These are phyloP conservation scores for Gaultheria prostrata DNA, from an alignment of 148 eudicot genomes.

Conservation along the genomic window DNA sequence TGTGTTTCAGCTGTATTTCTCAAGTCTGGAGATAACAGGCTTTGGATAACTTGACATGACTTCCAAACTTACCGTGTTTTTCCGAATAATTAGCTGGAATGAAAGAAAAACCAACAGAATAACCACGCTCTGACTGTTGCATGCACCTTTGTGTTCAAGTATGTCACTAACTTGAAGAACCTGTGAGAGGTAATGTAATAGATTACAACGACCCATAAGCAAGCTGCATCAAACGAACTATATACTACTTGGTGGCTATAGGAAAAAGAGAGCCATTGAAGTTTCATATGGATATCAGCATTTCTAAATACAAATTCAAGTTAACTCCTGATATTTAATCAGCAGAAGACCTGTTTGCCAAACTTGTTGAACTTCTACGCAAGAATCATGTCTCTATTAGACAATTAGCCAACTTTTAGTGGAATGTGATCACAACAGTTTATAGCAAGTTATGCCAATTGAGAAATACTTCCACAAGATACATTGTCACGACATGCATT, in stretches of 20 bases:
- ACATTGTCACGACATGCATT: not conserved
- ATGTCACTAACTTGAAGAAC: slow-evolving; percentile 88
- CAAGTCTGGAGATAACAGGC: not conserved
- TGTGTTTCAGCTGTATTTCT: not conserved
- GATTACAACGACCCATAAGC: slow-evolving; percentile 11
- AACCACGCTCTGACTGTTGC: slow-evolving; percentile 69
- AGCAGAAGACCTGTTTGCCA: no score
- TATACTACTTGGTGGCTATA: not conserved
- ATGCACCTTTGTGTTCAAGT: slow-evolving; percentile 82
- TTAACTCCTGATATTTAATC: not conserved
- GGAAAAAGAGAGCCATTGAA: not conserved
- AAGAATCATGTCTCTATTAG: not conserved
- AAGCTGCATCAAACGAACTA: slow-evolving; percentile 7
- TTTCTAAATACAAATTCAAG: not conserved
- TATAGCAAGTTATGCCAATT: not conserved
- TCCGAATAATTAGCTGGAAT: slow-evolving; percentile 69
- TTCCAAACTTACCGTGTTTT: slow-evolving; percentile 54
- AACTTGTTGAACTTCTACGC: not conserved
- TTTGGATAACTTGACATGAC: not conserved
- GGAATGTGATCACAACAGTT: not conserved
- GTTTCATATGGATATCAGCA: not conserved
- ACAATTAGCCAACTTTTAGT: not conserved
- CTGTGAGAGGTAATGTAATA: slow-evolving; percentile 33
- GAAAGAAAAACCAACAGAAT: slow-evolving; percentile 85
- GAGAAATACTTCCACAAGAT: not conserved